Conservation (phyloP, 768 basidiomycete genomes). For the Flagelloscypha sp. region DNA sequence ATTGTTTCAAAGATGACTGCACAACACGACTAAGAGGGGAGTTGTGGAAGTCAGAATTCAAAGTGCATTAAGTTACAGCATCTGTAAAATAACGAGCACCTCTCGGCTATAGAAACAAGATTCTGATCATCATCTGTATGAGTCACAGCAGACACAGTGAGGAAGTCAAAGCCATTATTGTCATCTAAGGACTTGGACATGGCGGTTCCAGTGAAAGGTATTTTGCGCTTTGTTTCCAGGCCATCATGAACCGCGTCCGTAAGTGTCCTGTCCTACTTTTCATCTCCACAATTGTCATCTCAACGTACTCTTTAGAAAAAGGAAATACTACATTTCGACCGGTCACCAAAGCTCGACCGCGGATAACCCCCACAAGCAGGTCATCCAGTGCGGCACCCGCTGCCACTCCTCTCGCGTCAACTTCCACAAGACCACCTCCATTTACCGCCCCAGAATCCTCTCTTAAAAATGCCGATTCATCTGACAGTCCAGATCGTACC, state of each 20-base stretch:
- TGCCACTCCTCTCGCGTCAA: too few relatives aligned
- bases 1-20: constrained; percentile 64
- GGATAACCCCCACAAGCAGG: constrained; percentile 22
- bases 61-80: background rate
- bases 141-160: too few relatives aligned
- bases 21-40: constrained; percentile 47
- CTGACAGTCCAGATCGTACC: background rate
- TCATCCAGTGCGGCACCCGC: background rate
- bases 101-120: constrained; percentile 47
- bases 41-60: constrained; percentile 4
- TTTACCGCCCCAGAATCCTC: too few relatives aligned
- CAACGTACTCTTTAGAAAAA: constrained; percentile 43
- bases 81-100: constrained; percentile 27
- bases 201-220: background rate
- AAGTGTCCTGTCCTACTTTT: constrained; percentile 26
- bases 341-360: constrained; percentile 47
- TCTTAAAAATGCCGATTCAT: too few relatives aligned
- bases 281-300: constrained; percentile 4
- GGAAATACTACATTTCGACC: constrained; percentile 64
- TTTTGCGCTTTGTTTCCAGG: background rate
- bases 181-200: constrained; percentile 9
- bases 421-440: too few relatives aligned
- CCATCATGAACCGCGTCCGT: constrained; percentile 52
- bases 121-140: constrained; percentile 36
- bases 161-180: constrained; percentile 10